A percentile compares a stretch with the other conserved stretches of the same genome.
These are phyloP conservation scores for Venturia asperata DNA, from an alignment of 2,329 filamentous ascomycete genomes.

Conservation along the genomic window DNA sequence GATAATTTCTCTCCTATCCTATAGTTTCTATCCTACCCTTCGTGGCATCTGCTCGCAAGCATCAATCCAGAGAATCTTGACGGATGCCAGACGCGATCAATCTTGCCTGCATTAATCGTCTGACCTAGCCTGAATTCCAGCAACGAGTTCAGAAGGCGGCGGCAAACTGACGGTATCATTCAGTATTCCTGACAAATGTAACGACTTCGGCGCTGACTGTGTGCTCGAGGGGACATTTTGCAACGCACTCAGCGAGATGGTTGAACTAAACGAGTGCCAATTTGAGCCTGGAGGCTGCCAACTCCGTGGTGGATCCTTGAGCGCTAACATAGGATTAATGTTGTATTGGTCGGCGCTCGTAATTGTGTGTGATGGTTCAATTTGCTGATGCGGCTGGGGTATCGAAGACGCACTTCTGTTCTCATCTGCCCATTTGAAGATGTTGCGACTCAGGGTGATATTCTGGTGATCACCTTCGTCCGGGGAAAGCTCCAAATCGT, in stretches of 20 bases:
- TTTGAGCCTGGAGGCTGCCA: conserved; percentile 8
- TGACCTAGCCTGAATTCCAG: conserved; percentile 13
- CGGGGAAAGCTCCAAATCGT: conserved; percentile 12
- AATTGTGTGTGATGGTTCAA: conserved; percentile 14
- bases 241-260: conserved; percentile 4
- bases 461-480: conserved; percentile 12
- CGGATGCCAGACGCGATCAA: neutral
- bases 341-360: conserved; percentile 18
- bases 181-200: conserved; percentile 15
- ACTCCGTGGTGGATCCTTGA: conserved; percentile 11
- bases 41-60: neutral
- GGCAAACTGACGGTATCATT: conserved; percentile 17
- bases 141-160: conserved; percentile 13
- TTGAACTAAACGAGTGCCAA: conserved; percentile 3
- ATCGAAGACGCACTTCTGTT: conserved; percentile 24
- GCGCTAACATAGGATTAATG: conserved; percentile 19
- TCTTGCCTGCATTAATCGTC: neutral
- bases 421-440: conserved; percentile 34
- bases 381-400: neutral
- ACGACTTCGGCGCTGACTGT: conserved; percentile 5
- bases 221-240: neutral
- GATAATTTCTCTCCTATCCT: neutral
- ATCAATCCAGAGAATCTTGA: neutral
- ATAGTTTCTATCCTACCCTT: neutral
- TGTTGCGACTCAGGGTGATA: conserved; percentile 30